Evolutionary conservation across 2,329 filamentous ascomycete genomes (phyloP).

Genomic region (Nemania abortiva): DNA sequence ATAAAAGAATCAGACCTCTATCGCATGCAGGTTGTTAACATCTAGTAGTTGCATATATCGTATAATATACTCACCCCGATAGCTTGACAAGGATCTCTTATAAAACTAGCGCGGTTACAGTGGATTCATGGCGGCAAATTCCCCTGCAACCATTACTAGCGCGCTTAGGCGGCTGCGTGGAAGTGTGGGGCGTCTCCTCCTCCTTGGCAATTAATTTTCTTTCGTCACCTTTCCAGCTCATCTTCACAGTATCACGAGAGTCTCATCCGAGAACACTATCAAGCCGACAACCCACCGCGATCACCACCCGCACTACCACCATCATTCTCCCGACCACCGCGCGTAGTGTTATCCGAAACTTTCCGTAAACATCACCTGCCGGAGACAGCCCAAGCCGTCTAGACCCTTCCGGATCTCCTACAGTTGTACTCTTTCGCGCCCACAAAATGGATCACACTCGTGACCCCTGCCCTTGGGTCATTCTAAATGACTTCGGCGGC

Average conservation of each 20-base stretch:
- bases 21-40: not conserved
- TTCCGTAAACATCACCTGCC: too few species aligned
- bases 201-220: constrained; percentile 74
- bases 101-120: not conserved
- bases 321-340: not conserved
- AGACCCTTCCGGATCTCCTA: too few species aligned
- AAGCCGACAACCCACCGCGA: not conserved
- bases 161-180: constrained; percentile 1
- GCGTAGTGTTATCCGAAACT: not conserved
- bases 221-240: not conserved
- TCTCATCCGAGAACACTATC: not conserved
- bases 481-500: constrained; percentile 93
- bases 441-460: constrained; percentile 87
- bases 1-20: not conserved
- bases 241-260: not conserved
- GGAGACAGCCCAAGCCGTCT: too few species aligned
- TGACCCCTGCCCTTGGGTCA: constrained; percentile 97
- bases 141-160: not conserved
- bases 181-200: not conserved
- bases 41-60: constrained; percentile 24
- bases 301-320: not conserved
- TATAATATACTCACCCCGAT: not conserved
- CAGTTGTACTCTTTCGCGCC: not conserved
- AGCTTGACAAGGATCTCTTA: not conserved
- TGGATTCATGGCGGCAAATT: constrained; percentile 1